Evolutionary conservation across 306 rosid species (phyloP).

Genomic region (Citrullus amarus): DNA sequence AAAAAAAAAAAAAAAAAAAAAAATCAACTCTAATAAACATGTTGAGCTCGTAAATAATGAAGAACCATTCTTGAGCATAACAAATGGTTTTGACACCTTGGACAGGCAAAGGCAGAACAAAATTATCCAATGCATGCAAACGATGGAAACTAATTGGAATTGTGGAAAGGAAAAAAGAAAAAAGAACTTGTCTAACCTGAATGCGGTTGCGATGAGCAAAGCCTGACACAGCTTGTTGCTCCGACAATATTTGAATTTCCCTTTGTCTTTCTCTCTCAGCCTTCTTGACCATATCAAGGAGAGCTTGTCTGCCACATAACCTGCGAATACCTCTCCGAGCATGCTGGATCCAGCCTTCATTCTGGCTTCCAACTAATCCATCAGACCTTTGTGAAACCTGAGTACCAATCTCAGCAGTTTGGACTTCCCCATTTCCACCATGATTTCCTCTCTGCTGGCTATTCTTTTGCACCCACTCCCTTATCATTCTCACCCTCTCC

Average conservation of each 20-base stretch:
- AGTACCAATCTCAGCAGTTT: conserved; percentile 38
- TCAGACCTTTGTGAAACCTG: conserved; percentile 50
- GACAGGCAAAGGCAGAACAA: not conserved
- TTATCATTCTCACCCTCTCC: conserved; percentile 69
- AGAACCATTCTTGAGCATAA: not conserved
- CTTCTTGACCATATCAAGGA: conserved; percentile 86
- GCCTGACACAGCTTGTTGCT: conserved; percentile 59
- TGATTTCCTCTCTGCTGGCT: conserved; percentile 50
- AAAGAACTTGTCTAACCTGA: conserved; percentile 44
- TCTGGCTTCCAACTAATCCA: conserved; percentile 51
- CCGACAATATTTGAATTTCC: conserved; percentile 61
- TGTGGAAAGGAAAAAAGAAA: not conserved
- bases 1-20: not conserved
- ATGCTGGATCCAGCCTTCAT: conserved; percentile 47
- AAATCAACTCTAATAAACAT: not conserved
- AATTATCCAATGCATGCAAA: not conserved
- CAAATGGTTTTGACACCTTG: not conserved
- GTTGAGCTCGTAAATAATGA: not conserved
- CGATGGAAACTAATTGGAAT: not conserved
- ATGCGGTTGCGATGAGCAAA: conserved; percentile 96
- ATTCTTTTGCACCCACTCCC: conserved; percentile 83
- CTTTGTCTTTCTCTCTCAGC: conserved; percentile 65
- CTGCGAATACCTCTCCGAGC: conserved; percentile 59
- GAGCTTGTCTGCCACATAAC: conserved; percentile 78
- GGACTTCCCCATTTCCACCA: conserved; percentile 54